A percentile compares a stretch with the other conserved stretches of the same genome.
phyloP scores from a whole-genome alignment of 1,139 yeast genomes.

The Candida pseudoviswanathii region DNA sequence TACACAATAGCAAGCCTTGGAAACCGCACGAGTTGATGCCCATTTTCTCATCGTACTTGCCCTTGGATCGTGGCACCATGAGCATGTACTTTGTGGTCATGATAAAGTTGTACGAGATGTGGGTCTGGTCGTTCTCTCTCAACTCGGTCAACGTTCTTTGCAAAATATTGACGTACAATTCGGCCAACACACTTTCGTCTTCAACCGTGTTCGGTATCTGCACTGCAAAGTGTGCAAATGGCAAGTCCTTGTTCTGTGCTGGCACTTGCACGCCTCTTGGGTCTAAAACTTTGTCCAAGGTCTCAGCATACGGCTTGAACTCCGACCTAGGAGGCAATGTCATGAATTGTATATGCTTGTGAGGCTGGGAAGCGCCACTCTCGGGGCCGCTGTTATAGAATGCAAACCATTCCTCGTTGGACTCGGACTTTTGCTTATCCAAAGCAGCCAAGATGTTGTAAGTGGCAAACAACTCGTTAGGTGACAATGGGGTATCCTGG shows the following conservation, averaged over 20 bases:
- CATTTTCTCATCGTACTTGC: conserved; percentile 40
- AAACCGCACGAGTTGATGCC: conserved; percentile 83
- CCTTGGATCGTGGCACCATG: conserved; percentile 73
- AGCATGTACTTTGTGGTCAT: conserved; percentile 83
- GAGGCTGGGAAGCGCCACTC: conserved; percentile 93
- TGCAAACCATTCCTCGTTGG: conserved; percentile 53
- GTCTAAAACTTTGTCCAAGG: conserved; percentile 8
- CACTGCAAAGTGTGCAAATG: conserved; percentile 83
- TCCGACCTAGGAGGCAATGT: conserved; percentile 54
- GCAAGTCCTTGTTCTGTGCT: conserved; percentile 56
- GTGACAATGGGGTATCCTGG: conserved; percentile 72
- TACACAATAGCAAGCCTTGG: conserved; percentile 77
- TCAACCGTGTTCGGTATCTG: conserved; percentile 54
- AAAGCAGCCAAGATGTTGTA: conserved; percentile 49
- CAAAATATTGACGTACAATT: conserved; percentile 69
- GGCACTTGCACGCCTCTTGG: conserved; percentile 49
- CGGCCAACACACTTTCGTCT: conserved; percentile 53
- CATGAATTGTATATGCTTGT: conserved; percentile 88
- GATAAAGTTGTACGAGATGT: conserved; percentile 73
- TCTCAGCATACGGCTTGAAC: conserved; percentile 63
- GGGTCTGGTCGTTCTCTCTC: conserved; percentile 49
- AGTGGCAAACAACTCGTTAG: conserved; percentile 64
- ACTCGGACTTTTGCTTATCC: conserved; percentile 20
- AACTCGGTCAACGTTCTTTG: conserved; percentile 69
- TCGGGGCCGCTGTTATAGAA: conserved; percentile 87